phyloP scores from a whole-genome alignment of 345 rosid species.

The Eucalyptus marginata region DNA sequence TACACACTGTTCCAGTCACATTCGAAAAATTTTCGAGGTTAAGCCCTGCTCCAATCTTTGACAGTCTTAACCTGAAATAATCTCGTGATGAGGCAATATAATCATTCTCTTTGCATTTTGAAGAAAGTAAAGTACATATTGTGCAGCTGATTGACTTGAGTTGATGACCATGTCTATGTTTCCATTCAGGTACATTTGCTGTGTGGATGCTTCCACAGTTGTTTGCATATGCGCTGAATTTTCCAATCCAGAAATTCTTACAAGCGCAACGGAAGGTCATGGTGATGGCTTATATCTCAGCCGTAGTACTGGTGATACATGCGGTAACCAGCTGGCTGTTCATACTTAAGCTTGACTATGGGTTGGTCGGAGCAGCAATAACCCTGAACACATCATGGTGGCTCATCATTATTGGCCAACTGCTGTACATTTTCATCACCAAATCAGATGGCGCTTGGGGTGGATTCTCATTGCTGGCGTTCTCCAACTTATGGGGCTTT shows the following conservation, averaged over 20 bases:
- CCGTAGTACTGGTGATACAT: conserved; percentile 46
- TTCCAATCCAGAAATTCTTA: conserved; percentile 83
- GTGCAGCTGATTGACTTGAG: not conserved
- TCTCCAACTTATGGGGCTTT: conserved; percentile 62
- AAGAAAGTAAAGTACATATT: not conserved
- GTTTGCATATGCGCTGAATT: conserved; percentile 79
- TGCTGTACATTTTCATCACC: conserved; percentile 72
- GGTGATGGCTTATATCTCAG: conserved; percentile 79
- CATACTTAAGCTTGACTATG: conserved; percentile 67
- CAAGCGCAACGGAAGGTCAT: conserved; percentile 80
- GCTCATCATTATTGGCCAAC: conserved; percentile 55
- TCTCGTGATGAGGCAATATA: not conserved
- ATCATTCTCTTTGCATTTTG: not conserved
- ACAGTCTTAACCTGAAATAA: not conserved
- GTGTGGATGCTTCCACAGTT: conserved; percentile 84
- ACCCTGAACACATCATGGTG: conserved; percentile 83
- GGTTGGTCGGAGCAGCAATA: conserved; percentile 79
- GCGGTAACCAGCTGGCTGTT: conserved; percentile 67
- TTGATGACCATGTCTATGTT: not conserved
- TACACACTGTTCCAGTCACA: not conserved
- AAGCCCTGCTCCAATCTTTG: not conserved
- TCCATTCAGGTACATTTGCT: conserved; percentile 64
- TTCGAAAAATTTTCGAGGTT: not conserved
- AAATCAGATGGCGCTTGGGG: conserved; percentile 89
- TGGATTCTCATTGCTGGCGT: conserved; percentile 87